A percentile compares a stretch with the other conserved stretches of the same genome.
phyloP scores from a whole-genome alignment of 371 early-diverging fungal species.

The Cokeromyces recurvatus region DNA sequence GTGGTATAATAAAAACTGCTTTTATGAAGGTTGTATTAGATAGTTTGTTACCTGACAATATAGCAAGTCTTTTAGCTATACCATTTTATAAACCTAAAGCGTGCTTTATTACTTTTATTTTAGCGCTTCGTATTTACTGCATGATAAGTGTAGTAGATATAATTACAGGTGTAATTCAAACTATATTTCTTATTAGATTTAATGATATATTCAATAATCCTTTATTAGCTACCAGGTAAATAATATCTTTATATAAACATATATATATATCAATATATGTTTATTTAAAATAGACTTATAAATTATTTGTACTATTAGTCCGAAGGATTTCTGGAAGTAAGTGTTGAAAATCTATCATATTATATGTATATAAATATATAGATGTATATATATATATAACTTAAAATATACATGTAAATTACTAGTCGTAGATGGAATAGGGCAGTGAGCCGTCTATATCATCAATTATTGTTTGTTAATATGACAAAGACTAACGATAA shows the following conservation, averaged over 20 bases:
- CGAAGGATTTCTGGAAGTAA: conserved; percentile 23
- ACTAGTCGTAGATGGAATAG: conserved; percentile 17
- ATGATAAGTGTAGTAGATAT: conserved; percentile 13
- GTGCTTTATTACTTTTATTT: conserved; percentile 6
- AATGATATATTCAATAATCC: conserved; percentile 18
- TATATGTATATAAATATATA: no score
- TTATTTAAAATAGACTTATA: not conserved
- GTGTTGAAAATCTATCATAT: not conserved
- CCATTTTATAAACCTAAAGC: conserved; percentile 7
- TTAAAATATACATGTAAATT: no score
- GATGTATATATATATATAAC: no score
- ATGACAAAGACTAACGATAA: not conserved
- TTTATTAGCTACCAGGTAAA: conserved; percentile 14
- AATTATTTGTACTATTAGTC: not conserved
- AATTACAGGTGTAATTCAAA: conserved; percentile 21
- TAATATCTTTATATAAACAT: not conserved
- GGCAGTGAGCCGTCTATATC: conserved; percentile 6
- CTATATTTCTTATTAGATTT: conserved; percentile 1
- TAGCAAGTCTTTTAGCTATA: not conserved
- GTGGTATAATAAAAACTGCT: conserved; percentile 4
- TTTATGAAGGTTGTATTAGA: conserved; percentile 7
- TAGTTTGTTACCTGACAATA: conserved; percentile 2
- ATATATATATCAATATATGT: not conserved
- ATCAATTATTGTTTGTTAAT: conserved; percentile 4
- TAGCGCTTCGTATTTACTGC: conserved; percentile 14